Evolutionary conservation across 2,329 filamentous ascomycete species (phyloP), one percentile per base, ranked within the genome.

Genomic region (Pseudocercospora cruenta): DNA sequence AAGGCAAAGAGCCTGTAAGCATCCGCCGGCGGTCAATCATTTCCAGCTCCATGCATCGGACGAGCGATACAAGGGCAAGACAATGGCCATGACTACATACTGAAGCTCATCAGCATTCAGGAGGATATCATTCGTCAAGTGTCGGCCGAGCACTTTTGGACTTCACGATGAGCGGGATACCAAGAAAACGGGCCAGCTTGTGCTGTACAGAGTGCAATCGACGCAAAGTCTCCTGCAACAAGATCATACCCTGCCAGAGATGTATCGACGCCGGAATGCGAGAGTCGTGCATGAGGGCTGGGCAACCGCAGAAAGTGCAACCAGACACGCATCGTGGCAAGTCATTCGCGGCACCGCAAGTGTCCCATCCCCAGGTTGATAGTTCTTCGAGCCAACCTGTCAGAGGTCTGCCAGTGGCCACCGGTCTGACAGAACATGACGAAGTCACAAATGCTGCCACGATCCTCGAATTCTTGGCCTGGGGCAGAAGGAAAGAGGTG

Each of bases 381-480:
- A 21, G 21, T 5, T 54, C 22, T 28, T 16, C 14, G 21, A 24
- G 49, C 12, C 36, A 24, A 45, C n/a, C 58, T 9, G 39, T 9
- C 14, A 26, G 9, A 14, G 3, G 21, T 9, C 16, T 5, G 6
- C 4, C 31, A 19, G 16, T 28, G 31, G 24, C 19, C 7, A 6
- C 36, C 9, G 57, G 31, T 33, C 21, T 26, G 6, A n/a, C 24
- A 7, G 47, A 62, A 19, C 24, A 54, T 36, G 60, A 62, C 14
- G 63, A 66, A 47, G 51, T 66, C 24, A 53, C 45, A 14, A 61
- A 66, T n/a, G 63, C 63, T 24, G 63, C 63, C 12, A 66, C 63
- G 0, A 62, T 66, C 12, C 63, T 66, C 19, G 63, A 66, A 43
- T 66, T 66, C 28, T n/a, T 66, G n/a, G 63, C 63, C 3, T 66